phyloP scores from a whole-genome alignment of 768 basidiomycete species.

The Lactifluus subvellereus region DNA sequence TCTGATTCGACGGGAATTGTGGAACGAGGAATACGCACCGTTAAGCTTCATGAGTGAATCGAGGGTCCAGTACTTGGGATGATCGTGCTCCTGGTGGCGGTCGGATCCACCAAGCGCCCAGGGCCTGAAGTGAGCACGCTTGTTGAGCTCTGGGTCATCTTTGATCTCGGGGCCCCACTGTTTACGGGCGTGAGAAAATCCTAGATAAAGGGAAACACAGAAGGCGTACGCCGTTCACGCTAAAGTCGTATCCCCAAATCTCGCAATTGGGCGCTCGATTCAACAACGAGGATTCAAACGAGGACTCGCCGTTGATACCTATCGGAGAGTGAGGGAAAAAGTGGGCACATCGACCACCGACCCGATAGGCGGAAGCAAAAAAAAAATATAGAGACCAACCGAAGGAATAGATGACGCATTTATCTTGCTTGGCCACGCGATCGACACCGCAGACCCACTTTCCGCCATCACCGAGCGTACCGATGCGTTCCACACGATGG shows the following conservation, averaged over 20 bases:
- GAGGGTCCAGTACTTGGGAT: slow-evolving; percentile 55
- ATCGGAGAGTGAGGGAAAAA: background rate
- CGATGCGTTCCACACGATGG: slow-evolving; percentile 43
- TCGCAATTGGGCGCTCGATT: slow-evolving; percentile 37
- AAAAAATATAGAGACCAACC: slow-evolving; percentile 29
- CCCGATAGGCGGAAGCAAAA: background rate
- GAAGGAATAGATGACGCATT: slow-evolving; percentile 48
- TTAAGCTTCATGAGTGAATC: slow-evolving; percentile 58
- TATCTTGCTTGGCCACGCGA: slow-evolving; percentile 39
- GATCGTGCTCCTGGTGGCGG: slow-evolving; percentile 39
- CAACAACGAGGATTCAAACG: slow-evolving; percentile 45
- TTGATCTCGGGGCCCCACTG: slow-evolving; percentile 42
- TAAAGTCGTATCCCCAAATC: slow-evolving; percentile 40
- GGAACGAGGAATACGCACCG: slow-evolving; percentile 32
- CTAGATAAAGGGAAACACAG: background rate
- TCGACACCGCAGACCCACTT: slow-evolving; percentile 50
- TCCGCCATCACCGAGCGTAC: slow-evolving; percentile 47
- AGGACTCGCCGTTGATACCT: slow-evolving; percentile 47
- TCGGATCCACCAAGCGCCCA: slow-evolving; percentile 37
- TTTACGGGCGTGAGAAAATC: background rate
- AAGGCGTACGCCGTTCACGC: slow-evolving; percentile 31
- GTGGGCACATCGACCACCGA: background rate
- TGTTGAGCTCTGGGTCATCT: slow-evolving; percentile 28
- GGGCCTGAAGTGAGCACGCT: slow-evolving; percentile 40
- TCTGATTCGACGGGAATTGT: background rate